phyloP scores from a whole-genome alignment of 768 basidiomycete genomes.

The Pisolithus tinctorius region DNA sequence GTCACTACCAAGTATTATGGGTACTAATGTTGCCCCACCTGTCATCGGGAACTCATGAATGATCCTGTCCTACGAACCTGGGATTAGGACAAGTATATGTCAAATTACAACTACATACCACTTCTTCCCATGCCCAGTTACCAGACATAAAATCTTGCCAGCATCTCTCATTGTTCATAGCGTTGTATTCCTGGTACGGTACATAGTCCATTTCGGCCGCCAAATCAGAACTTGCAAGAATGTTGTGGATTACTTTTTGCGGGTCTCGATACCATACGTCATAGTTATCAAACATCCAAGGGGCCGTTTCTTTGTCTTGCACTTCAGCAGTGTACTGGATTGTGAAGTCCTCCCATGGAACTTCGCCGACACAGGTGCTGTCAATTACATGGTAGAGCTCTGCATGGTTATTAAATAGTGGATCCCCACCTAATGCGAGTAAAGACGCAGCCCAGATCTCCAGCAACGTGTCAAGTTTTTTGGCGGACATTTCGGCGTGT shows the following conservation, averaged over 20 bases:
- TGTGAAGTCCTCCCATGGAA: no score
- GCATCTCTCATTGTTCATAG: neutral
- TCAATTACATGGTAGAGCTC: no score
- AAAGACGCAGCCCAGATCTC: no score
- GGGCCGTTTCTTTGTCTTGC: no score
- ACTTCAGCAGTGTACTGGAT: no score
- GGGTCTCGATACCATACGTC: no score
- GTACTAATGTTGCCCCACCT: conserved; percentile 15
- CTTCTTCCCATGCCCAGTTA: conserved; percentile 11
- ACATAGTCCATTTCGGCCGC: conserved; percentile 12
- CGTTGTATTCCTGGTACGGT: conserved; percentile 6
- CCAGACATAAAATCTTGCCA: conserved; percentile 8
- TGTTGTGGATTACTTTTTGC: neutral
- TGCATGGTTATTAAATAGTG: no score
- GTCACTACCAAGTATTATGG: conserved; percentile 7
- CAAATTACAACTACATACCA: neutral
- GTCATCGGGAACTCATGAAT: conserved; percentile 11
- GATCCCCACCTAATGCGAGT: no score
- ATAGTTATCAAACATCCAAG: no score
- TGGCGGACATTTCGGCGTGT: no score
- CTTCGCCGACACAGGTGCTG: no score
- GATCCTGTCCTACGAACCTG: neutral
- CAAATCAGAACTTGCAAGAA: conserved; percentile 16
- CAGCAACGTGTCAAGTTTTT: no score
- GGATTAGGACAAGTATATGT: neutral